Conservation (phyloP, 78 protist genomes). For the Dictyostelium purpureum region DNA sequence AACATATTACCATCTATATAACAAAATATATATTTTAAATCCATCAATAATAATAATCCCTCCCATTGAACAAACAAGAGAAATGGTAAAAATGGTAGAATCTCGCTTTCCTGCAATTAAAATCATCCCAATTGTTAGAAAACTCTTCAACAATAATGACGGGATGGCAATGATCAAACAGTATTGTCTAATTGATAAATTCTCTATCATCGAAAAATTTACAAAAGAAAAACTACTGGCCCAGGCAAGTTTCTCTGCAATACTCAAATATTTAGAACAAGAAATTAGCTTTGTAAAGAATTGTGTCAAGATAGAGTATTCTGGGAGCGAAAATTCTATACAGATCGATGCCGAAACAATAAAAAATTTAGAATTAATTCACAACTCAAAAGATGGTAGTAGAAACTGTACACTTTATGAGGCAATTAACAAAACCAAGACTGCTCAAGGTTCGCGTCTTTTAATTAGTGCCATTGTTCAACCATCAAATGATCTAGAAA, state of each 20-base stretch:
- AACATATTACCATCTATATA: conserved; percentile 63
- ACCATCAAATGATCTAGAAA: conserved; percentile 47
- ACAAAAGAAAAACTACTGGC: conserved; percentile 1
- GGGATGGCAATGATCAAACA: neutral
- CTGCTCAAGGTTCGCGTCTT: conserved; percentile 56
- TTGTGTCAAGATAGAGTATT: conserved; percentile 6
- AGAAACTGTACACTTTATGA: conserved; percentile 49
- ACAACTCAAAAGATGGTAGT: conserved; percentile 23
- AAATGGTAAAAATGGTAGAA: conserved; percentile 42
- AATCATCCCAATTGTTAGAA: conserved; percentile 16
- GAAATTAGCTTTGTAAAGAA: conserved; percentile 25
- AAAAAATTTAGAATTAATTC: conserved; percentile 52
- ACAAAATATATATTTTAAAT: conserved; percentile 22
- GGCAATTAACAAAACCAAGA: conserved; percentile 29
- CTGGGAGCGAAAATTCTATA: conserved; percentile 63
- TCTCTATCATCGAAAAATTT: neutral
- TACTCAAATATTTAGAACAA: conserved; percentile 31
- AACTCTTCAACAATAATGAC: conserved; percentile 45
- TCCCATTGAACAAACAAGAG: conserved; percentile 37
- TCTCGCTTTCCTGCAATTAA: neutral
- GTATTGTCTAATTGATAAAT: conserved; percentile 9
- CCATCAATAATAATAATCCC: conserved; percentile 25
- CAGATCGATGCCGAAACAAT: conserved; percentile 65
- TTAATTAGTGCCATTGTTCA: conserved; percentile 41
- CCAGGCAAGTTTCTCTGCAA: conserved; percentile 21